A percentile compares a stretch with the other conserved stretches of the same genome.
Evolutionary conservation across 1,284 basidiomycete genomes (phyloP).

Genomic region (Thelephora terrestris): DNA sequence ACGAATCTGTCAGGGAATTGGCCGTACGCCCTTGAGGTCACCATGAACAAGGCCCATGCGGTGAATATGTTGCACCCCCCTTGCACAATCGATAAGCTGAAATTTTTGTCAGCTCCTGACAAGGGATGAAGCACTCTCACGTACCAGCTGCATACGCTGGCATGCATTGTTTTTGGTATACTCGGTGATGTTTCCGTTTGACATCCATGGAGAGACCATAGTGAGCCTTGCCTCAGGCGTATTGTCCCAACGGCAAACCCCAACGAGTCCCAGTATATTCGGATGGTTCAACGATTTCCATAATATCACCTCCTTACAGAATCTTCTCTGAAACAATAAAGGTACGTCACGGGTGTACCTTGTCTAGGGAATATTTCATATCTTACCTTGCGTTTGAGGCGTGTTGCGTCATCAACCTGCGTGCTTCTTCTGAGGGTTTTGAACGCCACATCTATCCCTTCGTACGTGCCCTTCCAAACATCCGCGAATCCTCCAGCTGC

Average conservation of each 20-base stretch:
- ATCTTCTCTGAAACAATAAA: not conserved
- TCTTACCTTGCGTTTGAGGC: too few relatives aligned
- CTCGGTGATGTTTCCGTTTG: not conserved
- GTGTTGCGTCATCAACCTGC: too few relatives aligned
- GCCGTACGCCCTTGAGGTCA: not conserved
- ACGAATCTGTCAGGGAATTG: not conserved
- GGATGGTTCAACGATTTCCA: conserved; percentile 5
- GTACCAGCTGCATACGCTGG: too few relatives aligned
- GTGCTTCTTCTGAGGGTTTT: not conserved
- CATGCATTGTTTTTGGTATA: not conserved
- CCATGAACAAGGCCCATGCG: not conserved
- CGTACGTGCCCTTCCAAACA: not conserved
- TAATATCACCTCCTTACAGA: conserved; percentile 2
- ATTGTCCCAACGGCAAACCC: not conserved
- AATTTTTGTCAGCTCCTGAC: too few relatives aligned
- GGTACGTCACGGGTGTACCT: too few relatives aligned
- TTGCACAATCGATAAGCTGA: not conserved
- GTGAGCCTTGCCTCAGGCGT: too few relatives aligned
- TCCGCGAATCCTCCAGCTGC: not conserved
- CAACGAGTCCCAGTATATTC: conserved; percentile 3
- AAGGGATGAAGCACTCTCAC: too few relatives aligned
- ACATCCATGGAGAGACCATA: not conserved
- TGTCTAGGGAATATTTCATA: too few relatives aligned
- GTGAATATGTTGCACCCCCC: not conserved
- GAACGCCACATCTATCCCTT: not conserved